Evolutionary conservation across 2,329 filamentous ascomycete genomes (phyloP), one percentile per base, ranked within the genome.

Genomic region (Aspergillus hiratsukae): DNA sequence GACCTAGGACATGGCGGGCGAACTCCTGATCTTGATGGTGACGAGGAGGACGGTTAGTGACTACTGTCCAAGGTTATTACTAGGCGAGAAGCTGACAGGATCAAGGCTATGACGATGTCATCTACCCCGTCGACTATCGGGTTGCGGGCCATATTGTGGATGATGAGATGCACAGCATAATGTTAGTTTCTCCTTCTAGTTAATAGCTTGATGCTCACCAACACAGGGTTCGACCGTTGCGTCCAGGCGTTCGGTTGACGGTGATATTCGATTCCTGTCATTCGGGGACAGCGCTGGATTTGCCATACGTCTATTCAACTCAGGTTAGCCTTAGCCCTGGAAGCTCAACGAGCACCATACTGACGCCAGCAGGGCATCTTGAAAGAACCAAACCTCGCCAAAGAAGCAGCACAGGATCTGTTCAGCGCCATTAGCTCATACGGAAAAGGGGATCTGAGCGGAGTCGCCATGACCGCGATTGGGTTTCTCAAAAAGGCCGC

Each of bases 401-500:
- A 87, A 70, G 84, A 87, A 72, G 84, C 84, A 53, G 84, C 84
- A 3, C 82, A 83, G 69, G 85, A 85, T 53, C 70, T 87, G 23
- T 77, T 87, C 59, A 81, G 81, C 52, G 77, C 90, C 63, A 83
- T 96, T 46, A 84, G 81, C 29, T 86, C 88, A 8, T 96, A 96
- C 75, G 87, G 88, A 52, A 83, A 86, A 61, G 92, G 93, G 62
- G 91, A 97, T 72, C 76, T 97, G 54, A 85, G 85, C 53, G 87
- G 90, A 58, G 89, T 96, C 69, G 87, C 91, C 3, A 86, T 82
- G 59, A 88, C 87, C 29, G 83, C 94, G n/a, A 86, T 93, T 69
- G 84, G 86, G 45, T 84, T 97, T 66, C 87, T 95, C 76, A 97
- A 97, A 80, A 89, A 92, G 69, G 91, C 91, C 10, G 88, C 90